Conservation (phyloP, 345 rosid species). For the Ricinus communis region DNA sequence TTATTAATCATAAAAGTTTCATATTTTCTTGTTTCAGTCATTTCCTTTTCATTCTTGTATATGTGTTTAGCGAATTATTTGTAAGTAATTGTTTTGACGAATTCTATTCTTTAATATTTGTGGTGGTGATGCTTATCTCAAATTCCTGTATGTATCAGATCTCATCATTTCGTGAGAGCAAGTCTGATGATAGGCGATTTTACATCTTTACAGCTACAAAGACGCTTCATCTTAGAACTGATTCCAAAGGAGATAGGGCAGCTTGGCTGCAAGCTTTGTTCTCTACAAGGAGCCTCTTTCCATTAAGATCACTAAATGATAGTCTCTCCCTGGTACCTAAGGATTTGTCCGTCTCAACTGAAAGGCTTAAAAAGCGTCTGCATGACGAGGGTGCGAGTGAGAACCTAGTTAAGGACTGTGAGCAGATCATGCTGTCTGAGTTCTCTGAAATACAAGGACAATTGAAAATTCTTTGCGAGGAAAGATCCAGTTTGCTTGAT, state of each 20-base stretch:
- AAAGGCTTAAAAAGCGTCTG: conserved; percentile 65
- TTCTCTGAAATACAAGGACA: conserved; percentile 73
- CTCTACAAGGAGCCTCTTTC: conserved; percentile 61
- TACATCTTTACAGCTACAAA: conserved; percentile 96
- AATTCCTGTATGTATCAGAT: conserved; percentile 65
- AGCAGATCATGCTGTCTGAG: conserved; percentile 83
- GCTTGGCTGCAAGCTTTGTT: conserved; percentile 95
- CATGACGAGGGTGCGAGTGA: conserved; percentile 65
- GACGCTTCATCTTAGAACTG: conserved; percentile 92
- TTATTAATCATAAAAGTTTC: neutral
- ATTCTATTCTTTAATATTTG: conserved; percentile 13
- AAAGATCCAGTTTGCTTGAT: conserved; percentile 70
- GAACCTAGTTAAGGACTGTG: conserved; percentile 79
- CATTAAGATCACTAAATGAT: conserved; percentile 61
- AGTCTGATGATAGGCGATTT: conserved; percentile 82
- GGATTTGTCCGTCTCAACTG: conserved; percentile 74
- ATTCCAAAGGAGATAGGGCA: conserved; percentile 68
- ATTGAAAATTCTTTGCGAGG: conserved; percentile 68
- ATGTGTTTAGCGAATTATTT: no score
- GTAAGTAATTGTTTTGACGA: conserved; percentile 2
- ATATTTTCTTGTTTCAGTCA: conserved; percentile 2
- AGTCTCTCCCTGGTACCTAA: conserved; percentile 52
- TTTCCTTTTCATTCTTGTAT: neutral
- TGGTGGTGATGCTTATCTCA: conserved; percentile 13
- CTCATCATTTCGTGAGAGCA: conserved; percentile 97